A percentile compares a stretch with the other conserved stretches of the same genome.
Conservation (phyloP, 2,329 filamentous ascomycete genomes). For the Ceratocystis lukuohia region DNA sequence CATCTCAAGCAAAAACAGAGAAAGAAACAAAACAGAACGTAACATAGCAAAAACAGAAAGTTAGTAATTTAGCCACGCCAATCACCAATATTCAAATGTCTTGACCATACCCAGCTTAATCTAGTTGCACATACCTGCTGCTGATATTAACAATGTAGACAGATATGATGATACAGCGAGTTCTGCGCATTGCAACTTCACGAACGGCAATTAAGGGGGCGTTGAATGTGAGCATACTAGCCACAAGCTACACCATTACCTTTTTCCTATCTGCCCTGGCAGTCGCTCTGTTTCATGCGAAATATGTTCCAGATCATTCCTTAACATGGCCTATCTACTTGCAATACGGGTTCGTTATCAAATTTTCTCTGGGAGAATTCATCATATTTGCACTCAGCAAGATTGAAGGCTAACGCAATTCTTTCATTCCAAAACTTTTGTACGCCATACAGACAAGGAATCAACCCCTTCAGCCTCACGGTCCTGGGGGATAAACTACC, state of each 20-base stretch:
- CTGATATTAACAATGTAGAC: neutral
- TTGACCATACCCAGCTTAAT: no score
- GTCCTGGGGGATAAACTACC: slow-evolving; percentile 39
- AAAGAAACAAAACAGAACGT: no score
- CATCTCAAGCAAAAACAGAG: no score
- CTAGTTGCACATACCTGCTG: neutral
- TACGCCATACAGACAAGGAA: slow-evolving; percentile 29
- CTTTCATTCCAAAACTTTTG: neutral
- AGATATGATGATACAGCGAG: neutral
- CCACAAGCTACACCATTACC: slow-evolving; percentile 29
- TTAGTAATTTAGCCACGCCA: no score
- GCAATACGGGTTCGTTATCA: slow-evolving; percentile 41
- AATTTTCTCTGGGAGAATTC: neutral
- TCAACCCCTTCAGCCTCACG: slow-evolving; percentile 41
- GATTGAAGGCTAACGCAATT: neutral
- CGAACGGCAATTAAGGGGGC: slow-evolving; percentile 37
- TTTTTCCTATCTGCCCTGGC: slow-evolving; percentile 37
- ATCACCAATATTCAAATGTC: no score
- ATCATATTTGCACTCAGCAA: neutral
- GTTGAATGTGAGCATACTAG: slow-evolving; percentile 35
- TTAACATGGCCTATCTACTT: slow-evolving; percentile 40
- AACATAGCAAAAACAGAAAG: no score
- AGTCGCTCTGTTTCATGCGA: slow-evolving; percentile 42
- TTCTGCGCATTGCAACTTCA: slow-evolving; percentile 29
- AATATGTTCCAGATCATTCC: slow-evolving; percentile 43